Evolutionary conservation across 805 yeast species (phyloP).

Genomic region (Pichia phayaonensis): DNA sequence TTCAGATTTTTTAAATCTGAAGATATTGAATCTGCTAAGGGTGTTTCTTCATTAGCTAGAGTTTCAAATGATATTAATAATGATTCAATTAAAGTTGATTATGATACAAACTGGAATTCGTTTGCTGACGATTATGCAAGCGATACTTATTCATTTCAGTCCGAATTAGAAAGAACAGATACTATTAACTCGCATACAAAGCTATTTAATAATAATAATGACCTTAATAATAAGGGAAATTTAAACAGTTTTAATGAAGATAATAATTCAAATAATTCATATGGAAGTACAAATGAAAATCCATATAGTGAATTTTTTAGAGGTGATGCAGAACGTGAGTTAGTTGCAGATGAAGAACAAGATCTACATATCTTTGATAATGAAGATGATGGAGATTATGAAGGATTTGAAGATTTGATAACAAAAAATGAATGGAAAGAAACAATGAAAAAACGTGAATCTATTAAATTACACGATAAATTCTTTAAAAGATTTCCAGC

Average conservation of each 20-base stretch:
- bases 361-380: constrained; percentile 11
- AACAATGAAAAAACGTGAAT: constrained; percentile 18
- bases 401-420: constrained; percentile 5
- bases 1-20: constrained; percentile 80
- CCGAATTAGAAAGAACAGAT: constrained; percentile 3
- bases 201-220: not conserved
- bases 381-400: constrained; percentile 17
- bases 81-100: constrained; percentile 46
- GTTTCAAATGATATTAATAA: constrained; percentile 24
- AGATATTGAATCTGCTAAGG: constrained; percentile 81
- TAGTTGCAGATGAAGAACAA: constrained; percentile 13
- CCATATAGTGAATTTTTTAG: constrained; percentile 15
- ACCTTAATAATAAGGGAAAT: not conserved
- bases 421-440: constrained; percentile 8
- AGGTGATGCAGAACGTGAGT: constrained; percentile 13
- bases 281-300: constrained; percentile 11
- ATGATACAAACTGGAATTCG: constrained; percentile 68
- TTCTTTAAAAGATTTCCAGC: constrained; percentile 37
- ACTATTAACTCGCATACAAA: constrained; percentile 1
- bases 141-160: constrained; percentile 8
- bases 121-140: constrained; percentile 39
- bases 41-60: constrained; percentile 64
- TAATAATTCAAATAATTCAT: constrained; percentile 1
- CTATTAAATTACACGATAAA: constrained; percentile 32
- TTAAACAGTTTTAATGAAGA: not conserved